These are phyloP conservation scores for Starmerella asiatica DNA, from an alignment of 805 yeast species.

Conservation along the genomic window DNA sequence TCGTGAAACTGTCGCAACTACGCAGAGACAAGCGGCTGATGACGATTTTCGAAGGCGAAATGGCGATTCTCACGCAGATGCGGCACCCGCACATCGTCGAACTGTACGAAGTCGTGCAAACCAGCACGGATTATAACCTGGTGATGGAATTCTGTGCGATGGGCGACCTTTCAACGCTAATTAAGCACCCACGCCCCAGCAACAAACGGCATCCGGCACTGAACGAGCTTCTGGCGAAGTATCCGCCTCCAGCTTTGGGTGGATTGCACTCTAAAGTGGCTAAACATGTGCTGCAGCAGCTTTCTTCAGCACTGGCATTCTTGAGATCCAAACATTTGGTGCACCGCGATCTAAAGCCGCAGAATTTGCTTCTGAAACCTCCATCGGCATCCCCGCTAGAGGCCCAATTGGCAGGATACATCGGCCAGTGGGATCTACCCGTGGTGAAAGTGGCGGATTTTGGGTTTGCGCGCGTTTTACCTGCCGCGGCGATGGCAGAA, in stretches of 20 bases:
- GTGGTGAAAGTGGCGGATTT: slow-evolving; percentile 89
- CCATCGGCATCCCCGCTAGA: slow-evolving; percentile 55
- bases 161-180: slow-evolving; percentile 84
- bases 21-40: slow-evolving; percentile 57
- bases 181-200: slow-evolving; percentile 60
- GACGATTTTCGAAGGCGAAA: slow-evolving; percentile 86
- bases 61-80: slow-evolving; percentile 71
- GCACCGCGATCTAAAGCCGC: slow-evolving; percentile 93
- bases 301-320: slow-evolving; percentile 71
- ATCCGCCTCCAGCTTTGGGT: slow-evolving; percentile 66
- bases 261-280: slow-evolving; percentile 73
- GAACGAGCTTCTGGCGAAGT: slow-evolving; percentile 58
- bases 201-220: slow-evolving; percentile 65
- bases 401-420: slow-evolving; percentile 39
- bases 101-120: slow-evolving; percentile 67
- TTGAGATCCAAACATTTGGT: slow-evolving; percentile 72
- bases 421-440: slow-evolving; percentile 81
- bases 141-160: slow-evolving; percentile 94
- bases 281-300: slow-evolving; percentile 72
- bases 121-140: slow-evolving; percentile 63
- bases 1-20: slow-evolving; percentile 69
- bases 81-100: slow-evolving; percentile 90
- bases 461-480: slow-evolving; percentile 91
- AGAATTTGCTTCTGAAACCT: slow-evolving; percentile 65
- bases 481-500: slow-evolving; percentile 88